Evolutionary conservation across 768 basidiomycete species (phyloP).

Genomic region (Pulveroboletus frians): DNA sequence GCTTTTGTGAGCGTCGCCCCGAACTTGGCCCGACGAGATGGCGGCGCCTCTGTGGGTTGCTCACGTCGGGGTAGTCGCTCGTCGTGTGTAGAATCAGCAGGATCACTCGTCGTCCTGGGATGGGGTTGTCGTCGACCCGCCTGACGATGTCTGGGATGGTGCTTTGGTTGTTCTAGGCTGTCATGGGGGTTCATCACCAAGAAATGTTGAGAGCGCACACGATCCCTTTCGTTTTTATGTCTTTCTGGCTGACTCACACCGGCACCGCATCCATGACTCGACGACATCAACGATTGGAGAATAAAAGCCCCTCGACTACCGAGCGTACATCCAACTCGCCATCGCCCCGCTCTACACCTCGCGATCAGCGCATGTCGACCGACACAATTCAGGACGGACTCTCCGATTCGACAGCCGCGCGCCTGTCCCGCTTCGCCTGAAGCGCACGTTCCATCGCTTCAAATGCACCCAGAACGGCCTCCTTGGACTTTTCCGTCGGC

Average conservation of each 20-base stretch:
- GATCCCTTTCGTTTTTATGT: too few species aligned
- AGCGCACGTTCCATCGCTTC: constrained; percentile 64
- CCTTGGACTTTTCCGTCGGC: constrained; percentile 15
- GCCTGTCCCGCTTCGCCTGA: constrained; percentile 38
- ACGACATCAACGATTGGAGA: constrained; percentile 37
- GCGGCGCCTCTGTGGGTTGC: not conserved
- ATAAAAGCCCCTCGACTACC: constrained; percentile 45
- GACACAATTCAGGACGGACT: constrained; percentile 29
- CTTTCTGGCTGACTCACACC: constrained; percentile 9
- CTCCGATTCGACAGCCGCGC: constrained; percentile 32
- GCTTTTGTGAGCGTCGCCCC: constrained; percentile 32
- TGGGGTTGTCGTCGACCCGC: not conserved
- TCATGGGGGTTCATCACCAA: constrained; percentile 8
- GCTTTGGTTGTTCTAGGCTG: not conserved
- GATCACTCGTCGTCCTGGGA: too few species aligned
- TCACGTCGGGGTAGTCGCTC: not conserved
- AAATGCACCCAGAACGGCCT: constrained; percentile 56
- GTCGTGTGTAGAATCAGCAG: not conserved
- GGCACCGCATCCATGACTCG: not conserved
- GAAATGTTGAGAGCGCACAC: too few species aligned
- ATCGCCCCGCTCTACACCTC: constrained; percentile 17
- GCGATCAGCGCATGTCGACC: constrained; percentile 9
- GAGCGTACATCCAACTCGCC: constrained; percentile 16
- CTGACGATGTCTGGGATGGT: not conserved
- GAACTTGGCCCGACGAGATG: constrained; percentile 34